Conservation (phyloP, 176 grass and related monocot species). For the Neostapfia colusana region DNA sequence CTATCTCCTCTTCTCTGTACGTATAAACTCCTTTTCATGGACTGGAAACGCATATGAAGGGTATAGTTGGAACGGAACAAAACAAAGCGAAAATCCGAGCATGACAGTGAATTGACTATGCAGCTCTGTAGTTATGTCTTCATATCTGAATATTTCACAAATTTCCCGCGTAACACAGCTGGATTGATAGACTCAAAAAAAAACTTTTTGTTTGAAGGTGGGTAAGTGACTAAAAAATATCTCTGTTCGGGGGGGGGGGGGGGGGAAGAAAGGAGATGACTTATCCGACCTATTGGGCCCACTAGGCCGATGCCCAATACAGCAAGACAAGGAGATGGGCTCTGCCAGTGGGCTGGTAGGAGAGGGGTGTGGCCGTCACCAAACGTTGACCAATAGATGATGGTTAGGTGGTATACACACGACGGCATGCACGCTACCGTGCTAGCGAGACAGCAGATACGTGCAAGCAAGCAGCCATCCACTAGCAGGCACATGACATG, state of each 20-base stretch:
- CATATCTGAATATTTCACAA: no score
- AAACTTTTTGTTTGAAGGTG: no score
- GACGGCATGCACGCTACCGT: not conserved
- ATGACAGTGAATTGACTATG: no score
- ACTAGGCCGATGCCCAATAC: not conserved
- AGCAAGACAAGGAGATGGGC: not conserved
- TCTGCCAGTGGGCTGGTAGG: not conserved
- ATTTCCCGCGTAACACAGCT: no score
- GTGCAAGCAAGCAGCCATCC: slow-evolving; percentile 22
- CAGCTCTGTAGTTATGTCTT: no score
- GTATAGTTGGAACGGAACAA: no score
- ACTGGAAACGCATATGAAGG: not conserved
- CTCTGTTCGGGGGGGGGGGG: no score
- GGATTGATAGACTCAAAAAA: no score
- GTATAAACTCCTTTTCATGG: not conserved
- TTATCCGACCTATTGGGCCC: no score
- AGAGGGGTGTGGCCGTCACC: not conserved
- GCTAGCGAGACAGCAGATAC: not conserved
- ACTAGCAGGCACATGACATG: not conserved
- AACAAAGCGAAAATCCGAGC: no score
- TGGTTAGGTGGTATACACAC: not conserved
- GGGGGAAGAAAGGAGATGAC: no score
- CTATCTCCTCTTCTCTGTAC: not conserved
- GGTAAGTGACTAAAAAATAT: no score
- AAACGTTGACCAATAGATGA: not conserved